These are phyloP conservation scores for Mesostigma viride DNA, from an alignment of 139 green algal species.

Conservation along the genomic window DNA sequence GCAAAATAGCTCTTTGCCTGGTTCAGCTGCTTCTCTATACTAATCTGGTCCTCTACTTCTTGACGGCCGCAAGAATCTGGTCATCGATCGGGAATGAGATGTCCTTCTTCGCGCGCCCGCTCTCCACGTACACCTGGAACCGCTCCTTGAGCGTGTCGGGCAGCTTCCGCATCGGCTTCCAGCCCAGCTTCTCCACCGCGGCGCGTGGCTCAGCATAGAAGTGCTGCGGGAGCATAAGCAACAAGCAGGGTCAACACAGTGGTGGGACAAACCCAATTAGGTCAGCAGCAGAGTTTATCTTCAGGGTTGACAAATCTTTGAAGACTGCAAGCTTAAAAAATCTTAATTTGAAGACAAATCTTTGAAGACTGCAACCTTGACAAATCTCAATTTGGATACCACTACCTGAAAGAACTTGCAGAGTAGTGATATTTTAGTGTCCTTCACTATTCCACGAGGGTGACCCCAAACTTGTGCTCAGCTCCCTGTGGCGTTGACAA, in stretches of 20 bases:
- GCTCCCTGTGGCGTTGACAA: no score
- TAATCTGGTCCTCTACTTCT: no score
- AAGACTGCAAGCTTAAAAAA: neutral
- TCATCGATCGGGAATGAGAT: slow-evolving; percentile 41
- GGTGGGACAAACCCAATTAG: neutral
- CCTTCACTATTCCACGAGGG: no score
- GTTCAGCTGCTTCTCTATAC: no score
- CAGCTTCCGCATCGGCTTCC: slow-evolving; percentile 20
- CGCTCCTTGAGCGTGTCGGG: slow-evolving; percentile 32
- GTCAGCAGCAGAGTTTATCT: neutral
- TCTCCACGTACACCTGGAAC: slow-evolving; percentile 30
- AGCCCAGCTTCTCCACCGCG: slow-evolving; percentile 29
- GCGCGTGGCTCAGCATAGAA: slow-evolving; percentile 40
- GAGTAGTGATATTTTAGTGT: no score
- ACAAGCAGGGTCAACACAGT: no score
- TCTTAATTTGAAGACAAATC: neutral
- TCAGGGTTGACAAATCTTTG: neutral
- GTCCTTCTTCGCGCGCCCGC: slow-evolving; percentile 37
- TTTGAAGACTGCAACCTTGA: neutral
- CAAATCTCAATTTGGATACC: neutral
- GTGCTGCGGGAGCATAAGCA: slow-evolving; percentile 23
- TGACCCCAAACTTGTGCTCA: no score
- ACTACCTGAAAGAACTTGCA: no score
- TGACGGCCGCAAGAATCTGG: slow-evolving; percentile 34
- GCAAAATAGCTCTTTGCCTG: no score